Percentiles rank a stretch among this genome's conserved stretches.
Conservation (phyloP, 2,329 filamentous ascomycete species). For the Amauroascus verrucosus region DNA sequence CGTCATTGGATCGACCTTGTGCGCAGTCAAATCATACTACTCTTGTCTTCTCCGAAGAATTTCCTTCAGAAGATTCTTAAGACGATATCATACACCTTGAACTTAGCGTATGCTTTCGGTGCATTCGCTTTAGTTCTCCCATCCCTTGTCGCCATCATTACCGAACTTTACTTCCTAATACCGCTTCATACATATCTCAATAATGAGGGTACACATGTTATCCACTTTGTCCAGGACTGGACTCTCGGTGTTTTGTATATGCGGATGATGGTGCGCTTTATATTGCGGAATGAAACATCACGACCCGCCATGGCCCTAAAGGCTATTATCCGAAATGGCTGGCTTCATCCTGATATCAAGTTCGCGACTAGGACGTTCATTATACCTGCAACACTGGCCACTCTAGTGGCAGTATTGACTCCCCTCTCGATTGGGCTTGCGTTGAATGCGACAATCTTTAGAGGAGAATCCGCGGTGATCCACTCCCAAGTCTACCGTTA, state of each 20-base stretch:
- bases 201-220: slow-evolving; percentile 31
- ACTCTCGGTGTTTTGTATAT: slow-evolving; percentile 84
- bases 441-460: slow-evolving; percentile 37
- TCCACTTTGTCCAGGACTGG: slow-evolving; percentile 88
- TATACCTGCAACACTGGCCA: slow-evolving; percentile 59
- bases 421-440: slow-evolving; percentile 53
- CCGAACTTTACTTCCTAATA: slow-evolving; percentile 81
- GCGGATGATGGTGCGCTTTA: slow-evolving; percentile 62
- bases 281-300: slow-evolving; percentile 57
- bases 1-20: slow-evolving; percentile 12
- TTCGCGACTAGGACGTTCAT: slow-evolving; percentile 79
- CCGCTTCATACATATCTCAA: slow-evolving; percentile 70
- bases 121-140: slow-evolving; percentile 72
- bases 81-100: slow-evolving; percentile 29
- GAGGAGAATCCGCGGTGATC: slow-evolving; percentile 23
- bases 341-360: slow-evolving; percentile 64
- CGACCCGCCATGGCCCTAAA: slow-evolving; percentile 64
- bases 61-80: slow-evolving; percentile 17
- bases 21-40: slow-evolving; percentile 9
- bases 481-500: slow-evolving; percentile 48
- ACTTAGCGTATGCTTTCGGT: slow-evolving; percentile 62
- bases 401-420: slow-evolving; percentile 49
- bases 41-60: slow-evolving; percentile 27
- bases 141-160: slow-evolving; percentile 63
- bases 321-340: slow-evolving; percentile 63